These are phyloP conservation scores for Saccharum hybrid DNA, from an alignment of 202 grass and related monocot species.

Conservation along the genomic window DNA sequence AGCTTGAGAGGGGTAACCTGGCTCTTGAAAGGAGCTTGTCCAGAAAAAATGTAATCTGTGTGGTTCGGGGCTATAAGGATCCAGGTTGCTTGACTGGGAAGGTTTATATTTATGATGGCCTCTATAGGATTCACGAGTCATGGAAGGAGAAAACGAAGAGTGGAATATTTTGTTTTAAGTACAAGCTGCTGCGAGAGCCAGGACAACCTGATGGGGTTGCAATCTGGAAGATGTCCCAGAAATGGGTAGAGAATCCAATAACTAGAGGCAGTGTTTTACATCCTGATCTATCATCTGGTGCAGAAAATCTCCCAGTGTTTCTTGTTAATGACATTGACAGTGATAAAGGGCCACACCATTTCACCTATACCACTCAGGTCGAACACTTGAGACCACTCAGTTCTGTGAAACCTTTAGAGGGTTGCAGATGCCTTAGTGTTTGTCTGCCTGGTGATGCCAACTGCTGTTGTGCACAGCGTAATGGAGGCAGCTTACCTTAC, in stretches of 20 bases:
- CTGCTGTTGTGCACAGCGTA: constrained; percentile 62
- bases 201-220: constrained; percentile 71
- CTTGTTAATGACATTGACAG: constrained; percentile 76
- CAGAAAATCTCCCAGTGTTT: constrained; percentile 77
- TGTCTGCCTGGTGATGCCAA: constrained; percentile 72
- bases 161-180: constrained; percentile 77
- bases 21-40: constrained; percentile 75
- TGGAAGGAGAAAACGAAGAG: constrained; percentile 74
- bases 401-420: constrained; percentile 51
- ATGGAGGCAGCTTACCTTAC: constrained; percentile 74
- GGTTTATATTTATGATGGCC: constrained; percentile 87
- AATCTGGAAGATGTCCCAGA: constrained; percentile 70
- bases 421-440: constrained; percentile 71
- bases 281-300: constrained; percentile 70
- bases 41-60: constrained; percentile 71
- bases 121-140: constrained; percentile 70
- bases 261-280: constrained; percentile 63
- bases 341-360: constrained; percentile 68
- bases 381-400: constrained; percentile 48
- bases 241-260: constrained; percentile 71
- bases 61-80: constrained; percentile 72
- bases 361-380: constrained; percentile 66
- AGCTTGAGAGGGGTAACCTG: constrained; percentile 81
- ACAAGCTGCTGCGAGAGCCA: constrained; percentile 73
- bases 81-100: constrained; percentile 57